These are phyloP conservation scores for Piper longum DNA, from an alignment of 164 flowering plant genomes.

Conservation along the genomic window DNA sequence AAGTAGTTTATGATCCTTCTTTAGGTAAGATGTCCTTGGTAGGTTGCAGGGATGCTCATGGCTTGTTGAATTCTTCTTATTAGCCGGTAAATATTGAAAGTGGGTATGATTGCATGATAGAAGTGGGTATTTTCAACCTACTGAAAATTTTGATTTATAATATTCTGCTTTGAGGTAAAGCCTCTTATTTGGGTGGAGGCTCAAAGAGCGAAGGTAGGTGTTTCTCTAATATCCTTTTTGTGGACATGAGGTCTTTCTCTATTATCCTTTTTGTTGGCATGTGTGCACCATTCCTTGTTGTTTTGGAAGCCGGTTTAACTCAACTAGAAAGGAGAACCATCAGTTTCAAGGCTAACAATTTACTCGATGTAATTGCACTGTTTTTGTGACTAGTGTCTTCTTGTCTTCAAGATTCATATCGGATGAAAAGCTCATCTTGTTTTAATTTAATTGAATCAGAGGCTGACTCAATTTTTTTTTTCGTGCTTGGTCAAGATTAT, in stretches of 20 bases:
- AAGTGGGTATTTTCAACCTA: constrained; percentile 17
- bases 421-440: no score
- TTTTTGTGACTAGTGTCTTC: no score
- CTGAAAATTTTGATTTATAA: constrained; percentile 2
- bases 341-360: not conserved
- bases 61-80: constrained; percentile 36
- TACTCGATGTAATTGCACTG: no score
- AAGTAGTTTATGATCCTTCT: no score
- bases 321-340: not conserved
- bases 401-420: no score
- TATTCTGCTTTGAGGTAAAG: constrained; percentile 47
- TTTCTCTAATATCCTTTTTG: not conserved
- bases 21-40: no score
- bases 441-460: no score
- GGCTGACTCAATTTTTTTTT: no score
- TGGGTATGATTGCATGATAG: constrained; percentile 69
- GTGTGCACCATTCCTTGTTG: not conserved
- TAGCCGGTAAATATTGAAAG: constrained; percentile 64
- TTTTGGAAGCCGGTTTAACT: not conserved
- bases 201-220: constrained; percentile 90
- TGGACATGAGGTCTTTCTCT: not conserved
- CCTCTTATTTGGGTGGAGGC: constrained; percentile 99
- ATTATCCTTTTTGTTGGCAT: not conserved
- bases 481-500: no score
- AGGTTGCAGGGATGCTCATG: constrained; percentile 72